These are phyloP conservation scores for Penicillium sp. DNA, from an alignment of 2,329 filamentous ascomycete species.

Conservation along the genomic window DNA sequence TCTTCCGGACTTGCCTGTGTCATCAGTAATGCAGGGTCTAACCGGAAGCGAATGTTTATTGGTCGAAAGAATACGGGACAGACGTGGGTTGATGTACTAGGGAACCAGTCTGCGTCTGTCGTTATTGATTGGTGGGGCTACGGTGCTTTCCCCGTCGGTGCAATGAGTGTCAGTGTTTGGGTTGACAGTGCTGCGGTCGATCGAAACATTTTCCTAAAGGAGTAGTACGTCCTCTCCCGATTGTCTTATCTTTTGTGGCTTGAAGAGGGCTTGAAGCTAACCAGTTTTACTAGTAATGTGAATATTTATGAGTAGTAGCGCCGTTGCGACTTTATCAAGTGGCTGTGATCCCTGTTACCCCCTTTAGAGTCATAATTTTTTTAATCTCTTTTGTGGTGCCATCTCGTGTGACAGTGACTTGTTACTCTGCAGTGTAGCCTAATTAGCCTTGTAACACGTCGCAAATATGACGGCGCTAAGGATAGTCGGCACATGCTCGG, in stretches of 20 bases:
- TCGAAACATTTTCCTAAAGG: not conserved
- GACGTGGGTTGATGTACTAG: conserved; percentile 63
- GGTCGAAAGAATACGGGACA: conserved; percentile 59
- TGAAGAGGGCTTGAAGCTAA: not conserved
- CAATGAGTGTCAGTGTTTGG: conserved; percentile 61
- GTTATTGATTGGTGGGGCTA: conserved; percentile 60
- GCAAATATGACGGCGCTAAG: not conserved
- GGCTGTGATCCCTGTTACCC: not conserved
- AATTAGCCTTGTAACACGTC: not conserved
- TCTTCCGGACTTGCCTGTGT: conserved; percentile 56
- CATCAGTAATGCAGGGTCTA: conserved; percentile 53
- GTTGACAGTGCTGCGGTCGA: conserved; percentile 52
- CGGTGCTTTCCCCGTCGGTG: conserved; percentile 56
- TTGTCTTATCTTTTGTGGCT: not conserved
- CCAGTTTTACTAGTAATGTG: not conserved
- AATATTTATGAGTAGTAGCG: not conserved
- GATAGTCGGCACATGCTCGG: not conserved
- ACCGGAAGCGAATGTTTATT: conserved; percentile 61
- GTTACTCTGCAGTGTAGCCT: not conserved
- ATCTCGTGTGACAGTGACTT: not conserved
- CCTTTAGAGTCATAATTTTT: not conserved
- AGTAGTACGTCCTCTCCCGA: conserved; percentile 10
- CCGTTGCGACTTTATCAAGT: not conserved
- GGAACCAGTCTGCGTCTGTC: conserved; percentile 54
- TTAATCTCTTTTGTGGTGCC: not conserved